Conservation (phyloP, 192 early-diverging fungal species). For the Gonapodya prolifera region DNA sequence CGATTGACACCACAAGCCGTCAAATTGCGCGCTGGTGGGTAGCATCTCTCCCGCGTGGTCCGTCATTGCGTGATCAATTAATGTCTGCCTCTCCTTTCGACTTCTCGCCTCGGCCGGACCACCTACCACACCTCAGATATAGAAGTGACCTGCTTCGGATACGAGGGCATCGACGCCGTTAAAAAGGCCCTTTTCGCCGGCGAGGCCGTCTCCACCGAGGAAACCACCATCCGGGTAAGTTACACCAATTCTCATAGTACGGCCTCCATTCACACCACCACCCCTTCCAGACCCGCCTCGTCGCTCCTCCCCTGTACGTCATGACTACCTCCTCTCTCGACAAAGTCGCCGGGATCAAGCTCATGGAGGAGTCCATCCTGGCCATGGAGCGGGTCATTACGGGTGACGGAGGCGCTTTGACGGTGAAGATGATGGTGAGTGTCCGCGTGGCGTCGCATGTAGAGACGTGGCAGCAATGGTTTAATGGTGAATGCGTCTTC, state of each 20-base stretch:
- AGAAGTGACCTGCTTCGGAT: constrained; percentile 83
- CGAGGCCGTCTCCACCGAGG: constrained; percentile 63
- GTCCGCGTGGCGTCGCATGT: neutral
- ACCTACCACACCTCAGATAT: constrained; percentile 44
- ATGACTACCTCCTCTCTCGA: constrained; percentile 76
- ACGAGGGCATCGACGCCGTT: constrained; percentile 94
- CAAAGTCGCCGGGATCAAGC: constrained; percentile 68
- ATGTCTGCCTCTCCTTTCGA: too few relatives aligned
- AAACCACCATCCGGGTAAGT: constrained; percentile 55
- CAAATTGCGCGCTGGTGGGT: constrained; percentile 79
- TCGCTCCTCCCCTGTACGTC: constrained; percentile 91
- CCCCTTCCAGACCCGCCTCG: constrained; percentile 47
- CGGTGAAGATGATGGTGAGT: constrained; percentile 68
- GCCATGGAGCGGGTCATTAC: constrained; percentile 70
- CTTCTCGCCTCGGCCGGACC: neutral
- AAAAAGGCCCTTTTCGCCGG: constrained; percentile 77
- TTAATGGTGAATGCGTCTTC: neutral
- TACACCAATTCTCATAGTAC: neutral
- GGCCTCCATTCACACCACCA: too few relatives aligned
- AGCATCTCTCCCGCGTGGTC: neutral
- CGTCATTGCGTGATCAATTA: neutral
- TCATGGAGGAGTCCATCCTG: constrained; percentile 77
- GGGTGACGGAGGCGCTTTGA: constrained; percentile 55
- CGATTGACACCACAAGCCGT: constrained; percentile 89
- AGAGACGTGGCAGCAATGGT: neutral